phyloP scores from a whole-genome alignment of 768 basidiomycete genomes.

The Cystobasidium ongulense region DNA sequence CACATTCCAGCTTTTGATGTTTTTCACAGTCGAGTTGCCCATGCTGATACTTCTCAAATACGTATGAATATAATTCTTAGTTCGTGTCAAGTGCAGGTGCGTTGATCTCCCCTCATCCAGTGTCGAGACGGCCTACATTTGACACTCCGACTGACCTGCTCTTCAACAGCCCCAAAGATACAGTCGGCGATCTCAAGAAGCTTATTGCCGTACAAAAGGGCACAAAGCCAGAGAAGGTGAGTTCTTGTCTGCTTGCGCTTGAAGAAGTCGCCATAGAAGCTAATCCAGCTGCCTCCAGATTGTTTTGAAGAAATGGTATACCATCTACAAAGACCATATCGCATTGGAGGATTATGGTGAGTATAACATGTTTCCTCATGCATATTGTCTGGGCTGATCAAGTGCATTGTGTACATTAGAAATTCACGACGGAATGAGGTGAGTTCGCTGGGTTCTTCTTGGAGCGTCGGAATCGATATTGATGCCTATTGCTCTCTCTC shows the following conservation, averaged over 20 bases:
- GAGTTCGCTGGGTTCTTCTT: neutral
- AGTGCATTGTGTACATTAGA: neutral
- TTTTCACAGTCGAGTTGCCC: neutral
- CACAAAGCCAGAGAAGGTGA: conserved; percentile 60
- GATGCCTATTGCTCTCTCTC: neutral
- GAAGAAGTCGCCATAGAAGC: neutral
- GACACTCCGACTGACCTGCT: no score
- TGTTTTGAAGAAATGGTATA: conserved; percentile 87
- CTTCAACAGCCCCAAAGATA: conserved; percentile 66
- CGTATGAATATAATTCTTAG: neutral
- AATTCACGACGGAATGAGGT: conserved; percentile 28
- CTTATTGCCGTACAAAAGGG: conserved; percentile 95
- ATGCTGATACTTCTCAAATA: no score
- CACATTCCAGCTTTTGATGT: neutral
- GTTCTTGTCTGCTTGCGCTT: neutral
- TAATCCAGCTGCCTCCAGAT: conserved; percentile 51
- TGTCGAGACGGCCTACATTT: no score
- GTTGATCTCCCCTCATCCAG: no score
- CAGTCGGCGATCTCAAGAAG: conserved; percentile 92
- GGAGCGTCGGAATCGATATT: neutral
- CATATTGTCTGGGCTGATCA: neutral
- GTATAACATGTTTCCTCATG: neutral
- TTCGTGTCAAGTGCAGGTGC: conserved; percentile 30
- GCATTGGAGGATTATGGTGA: conserved; percentile 73
- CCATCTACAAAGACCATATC: conserved; percentile 82